Conservation (phyloP, 176 grass and related monocot genomes). For the Chrysopogon serrulatus region DNA sequence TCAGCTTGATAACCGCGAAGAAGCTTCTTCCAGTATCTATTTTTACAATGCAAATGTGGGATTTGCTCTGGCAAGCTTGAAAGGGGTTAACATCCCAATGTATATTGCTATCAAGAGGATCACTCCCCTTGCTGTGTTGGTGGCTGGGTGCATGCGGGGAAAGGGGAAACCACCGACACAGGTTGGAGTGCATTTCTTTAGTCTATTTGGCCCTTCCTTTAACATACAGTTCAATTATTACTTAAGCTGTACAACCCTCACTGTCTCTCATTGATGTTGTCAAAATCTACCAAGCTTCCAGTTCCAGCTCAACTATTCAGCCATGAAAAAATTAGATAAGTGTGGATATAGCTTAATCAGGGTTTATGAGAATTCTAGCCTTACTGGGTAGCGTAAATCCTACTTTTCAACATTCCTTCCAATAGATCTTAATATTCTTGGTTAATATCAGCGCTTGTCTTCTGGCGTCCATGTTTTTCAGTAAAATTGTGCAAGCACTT, state of each 20-base stretch:
- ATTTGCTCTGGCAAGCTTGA: slow-evolving; percentile 94
- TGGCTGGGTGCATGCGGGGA: slow-evolving; percentile 52
- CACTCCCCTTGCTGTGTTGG: slow-evolving; percentile 90
- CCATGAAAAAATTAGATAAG: neutral
- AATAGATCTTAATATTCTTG: neutral
- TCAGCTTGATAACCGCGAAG: slow-evolving; percentile 63
- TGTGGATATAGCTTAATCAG: neutral
- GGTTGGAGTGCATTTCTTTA: slow-evolving; percentile 28
- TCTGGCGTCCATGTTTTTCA: neutral
- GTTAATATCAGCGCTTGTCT: neutral
- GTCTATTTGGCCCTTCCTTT: neutral
- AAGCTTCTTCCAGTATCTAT: slow-evolving; percentile 85
- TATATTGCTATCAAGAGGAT: slow-evolving; percentile 98
- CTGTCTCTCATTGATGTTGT: neutral
- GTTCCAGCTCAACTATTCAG: neutral
- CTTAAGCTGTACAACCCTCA: neutral
- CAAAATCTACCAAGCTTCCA: neutral
- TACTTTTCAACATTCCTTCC: neutral
- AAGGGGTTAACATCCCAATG: slow-evolving; percentile 98
- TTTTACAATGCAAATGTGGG: slow-evolving; percentile 99
- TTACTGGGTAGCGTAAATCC: neutral
- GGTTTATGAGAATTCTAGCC: neutral
- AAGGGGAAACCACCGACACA: slow-evolving; percentile 80
- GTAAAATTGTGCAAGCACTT: neutral
- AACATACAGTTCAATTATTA: neutral